These are phyloP conservation scores for Whalleya microplaca DNA, from an alignment of 2,329 filamentous ascomycete species.

Conservation along the genomic window DNA sequence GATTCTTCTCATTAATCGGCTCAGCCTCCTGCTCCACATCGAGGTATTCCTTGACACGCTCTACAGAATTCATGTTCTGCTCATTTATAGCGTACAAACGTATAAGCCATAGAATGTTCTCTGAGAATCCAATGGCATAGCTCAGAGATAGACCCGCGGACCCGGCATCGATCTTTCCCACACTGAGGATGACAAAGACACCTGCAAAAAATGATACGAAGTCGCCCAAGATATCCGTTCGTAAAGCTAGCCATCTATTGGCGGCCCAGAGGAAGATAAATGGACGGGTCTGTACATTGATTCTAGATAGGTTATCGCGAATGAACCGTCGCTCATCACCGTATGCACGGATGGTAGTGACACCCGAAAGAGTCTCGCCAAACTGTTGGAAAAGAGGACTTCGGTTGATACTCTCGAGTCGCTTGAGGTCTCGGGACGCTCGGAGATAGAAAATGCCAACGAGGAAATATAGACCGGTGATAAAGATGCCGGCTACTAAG, in stretches of 20 bases:
- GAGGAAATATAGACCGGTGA: conserved; percentile 78
- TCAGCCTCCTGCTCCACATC: conserved; percentile 93
- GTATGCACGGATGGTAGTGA: conserved; percentile 96
- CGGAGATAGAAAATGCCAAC: conserved; percentile 88
- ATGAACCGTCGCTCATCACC: conserved; percentile 93
- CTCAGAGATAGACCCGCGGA: conserved; percentile 92
- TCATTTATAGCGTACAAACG: conserved; percentile 93
- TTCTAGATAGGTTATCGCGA: conserved; percentile 82
- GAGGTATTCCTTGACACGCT: conserved; percentile 95
- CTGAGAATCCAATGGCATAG: conserved; percentile 95
- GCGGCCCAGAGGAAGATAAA: conserved; percentile 97
- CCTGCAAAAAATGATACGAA: conserved; percentile 93
- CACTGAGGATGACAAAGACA: conserved; percentile 82
- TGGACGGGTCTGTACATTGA: conserved; percentile 89
- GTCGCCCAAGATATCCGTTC: conserved; percentile 88
- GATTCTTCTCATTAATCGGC: conserved; percentile 74
- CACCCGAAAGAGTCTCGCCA: conserved; percentile 90
- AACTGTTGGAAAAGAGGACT: conserved; percentile 98
- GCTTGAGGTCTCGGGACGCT: conserved; percentile 93
- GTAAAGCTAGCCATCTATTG: conserved; percentile 94
- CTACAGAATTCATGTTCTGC: conserved; percentile 99
- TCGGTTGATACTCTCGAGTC: conserved; percentile 89
- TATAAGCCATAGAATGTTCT: conserved; percentile 96
- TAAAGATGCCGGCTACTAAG: conserved; percentile 83
- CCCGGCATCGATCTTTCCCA: conserved; percentile 84